Conservation (phyloP, 192 early-diverging fungal genomes). For the Lunasporangiospora selenospora region DNA sequence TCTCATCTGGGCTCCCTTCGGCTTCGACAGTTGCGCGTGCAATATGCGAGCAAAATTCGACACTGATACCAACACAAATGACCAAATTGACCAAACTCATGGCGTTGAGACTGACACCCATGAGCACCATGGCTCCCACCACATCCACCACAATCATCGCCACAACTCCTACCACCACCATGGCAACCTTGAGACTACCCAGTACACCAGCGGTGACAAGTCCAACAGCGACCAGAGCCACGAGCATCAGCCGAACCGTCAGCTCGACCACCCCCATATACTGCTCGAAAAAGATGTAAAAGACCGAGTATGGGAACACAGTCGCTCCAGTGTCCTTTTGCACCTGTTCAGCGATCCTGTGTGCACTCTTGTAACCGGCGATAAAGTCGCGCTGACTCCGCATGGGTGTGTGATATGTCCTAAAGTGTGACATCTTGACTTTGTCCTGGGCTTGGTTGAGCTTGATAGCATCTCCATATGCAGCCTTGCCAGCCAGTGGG, state of each 20-base stretch:
- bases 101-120: slow-evolving; percentile 66
- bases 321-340: slow-evolving; percentile 47
- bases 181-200: slow-evolving; percentile 56
- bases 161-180: slow-evolving; percentile 60
- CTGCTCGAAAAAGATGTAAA: slow-evolving; percentile 75
- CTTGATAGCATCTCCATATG: slow-evolving; percentile 66
- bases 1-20: slow-evolving; percentile 51
- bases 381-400: slow-evolving; percentile 65
- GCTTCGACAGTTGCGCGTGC: slow-evolving; percentile 59
- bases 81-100: slow-evolving; percentile 70
- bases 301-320: slow-evolving; percentile 69
- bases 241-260: slow-evolving; percentile 54
- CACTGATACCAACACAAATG: slow-evolving; percentile 71
- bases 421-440: slow-evolving; percentile 64
- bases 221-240: slow-evolving; percentile 61
- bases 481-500: slow-evolving; percentile 68
- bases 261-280: slow-evolving; percentile 61
- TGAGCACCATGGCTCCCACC: slow-evolving; percentile 61
- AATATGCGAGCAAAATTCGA: slow-evolving; percentile 74
- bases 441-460: slow-evolving; percentile 31
- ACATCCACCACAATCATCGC: slow-evolving; percentile 67
- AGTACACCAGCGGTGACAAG: slow-evolving; percentile 57
- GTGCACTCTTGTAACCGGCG: slow-evolving; percentile 58
- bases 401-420: slow-evolving; percentile 66
- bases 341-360: slow-evolving; percentile 62